Evolutionary conservation across 768 basidiomycete species (phyloP), one percentile per base, ranked within the genome.

Genomic region (Leucogyrophana mollusca): DNA sequence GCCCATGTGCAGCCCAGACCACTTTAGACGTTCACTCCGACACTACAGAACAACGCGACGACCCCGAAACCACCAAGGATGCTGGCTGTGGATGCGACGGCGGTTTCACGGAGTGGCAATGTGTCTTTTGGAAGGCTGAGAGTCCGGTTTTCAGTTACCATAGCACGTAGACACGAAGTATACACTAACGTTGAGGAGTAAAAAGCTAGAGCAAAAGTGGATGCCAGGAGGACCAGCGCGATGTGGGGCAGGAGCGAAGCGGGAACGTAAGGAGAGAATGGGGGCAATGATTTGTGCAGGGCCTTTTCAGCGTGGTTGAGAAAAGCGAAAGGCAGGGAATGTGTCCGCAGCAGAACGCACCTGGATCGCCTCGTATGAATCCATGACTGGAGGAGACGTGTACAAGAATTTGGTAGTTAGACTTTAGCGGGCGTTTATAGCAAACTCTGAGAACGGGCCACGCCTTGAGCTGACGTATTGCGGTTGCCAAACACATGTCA

Each of bases 171-270:
- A 43, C 25, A 21, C 42, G 35, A 35, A 17, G 2, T 22, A 18
- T 43, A 50, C 4, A 76, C 83, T 50, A 61, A 89, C 84, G 83
- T 95, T 50, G 93, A 85, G 67, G 90, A 91, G 72, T 94, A 92
- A 74, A 95, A 95, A 0, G 87, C 79, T 34, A 94, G 80, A n/a
- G 60, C 79, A 60, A 96, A 94, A 1, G 92, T 92, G 14, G 80
- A 69, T 1, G 79, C 59, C 35, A 95, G 77, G 51, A 89, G 79
- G 51, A 85, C 45, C 57, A 89, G 78, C 8, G 93, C 87, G 55
- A 94, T 70, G 60, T 76, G 82, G 3, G 90, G 88, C 24, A 96
- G 74, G 17, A 86, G 60, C 1, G 68, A 62, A 22, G 83, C 79
- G n/a, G 89, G 72, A 43, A 94, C 64, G 54, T 77, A 64, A 16